Conservation (phyloP, 805 yeast genomes). For the Myxozyma monticola region DNA sequence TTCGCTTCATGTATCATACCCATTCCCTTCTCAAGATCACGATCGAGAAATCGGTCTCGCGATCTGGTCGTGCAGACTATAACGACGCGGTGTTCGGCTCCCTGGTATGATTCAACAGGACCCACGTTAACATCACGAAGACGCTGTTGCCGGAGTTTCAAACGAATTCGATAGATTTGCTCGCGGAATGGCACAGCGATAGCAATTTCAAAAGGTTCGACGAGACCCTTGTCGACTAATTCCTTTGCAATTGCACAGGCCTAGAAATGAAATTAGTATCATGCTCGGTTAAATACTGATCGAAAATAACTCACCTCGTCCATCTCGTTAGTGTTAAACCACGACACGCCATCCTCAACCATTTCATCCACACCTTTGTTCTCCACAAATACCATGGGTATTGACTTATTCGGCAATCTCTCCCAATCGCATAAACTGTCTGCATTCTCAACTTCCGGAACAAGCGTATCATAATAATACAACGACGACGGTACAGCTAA, state of each 20-base stretch:
- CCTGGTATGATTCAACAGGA: slow-evolving; percentile 29
- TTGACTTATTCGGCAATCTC: slow-evolving; percentile 17
- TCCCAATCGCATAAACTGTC: slow-evolving; percentile 16
- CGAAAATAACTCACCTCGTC: slow-evolving; percentile 2
- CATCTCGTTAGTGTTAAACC: slow-evolving; percentile 23
- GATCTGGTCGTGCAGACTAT: slow-evolving; percentile 27
- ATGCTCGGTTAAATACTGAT: too few relatives aligned
- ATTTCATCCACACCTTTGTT: slow-evolving; percentile 22
- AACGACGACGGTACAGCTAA: slow-evolving; percentile 28
- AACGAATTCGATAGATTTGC: slow-evolving; percentile 21
- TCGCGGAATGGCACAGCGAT: slow-evolving; percentile 29
- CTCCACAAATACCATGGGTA: slow-evolving; percentile 24
- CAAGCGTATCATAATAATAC: slow-evolving; percentile 24
- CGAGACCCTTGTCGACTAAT: slow-evolving; percentile 5
- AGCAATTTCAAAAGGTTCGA: slow-evolving; percentile 18
- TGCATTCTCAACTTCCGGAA: slow-evolving; percentile 22
- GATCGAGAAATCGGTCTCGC: slow-evolving; percentile 18
- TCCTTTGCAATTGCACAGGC: slow-evolving; percentile 9
- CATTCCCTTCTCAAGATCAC: slow-evolving; percentile 19
- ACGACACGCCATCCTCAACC: slow-evolving; percentile 29
- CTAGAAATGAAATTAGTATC: neutral
- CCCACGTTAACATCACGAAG: slow-evolving; percentile 29
- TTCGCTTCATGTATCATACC: slow-evolving; percentile 29
- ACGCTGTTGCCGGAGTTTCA: slow-evolving; percentile 6
- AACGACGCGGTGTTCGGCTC: slow-evolving; percentile 27